Evolutionary conservation across 225 moss, liverwort and hornwort species (phyloP), one percentile per base, ranked within the genome.

Genomic region (Straminergon stramineum): DNA sequence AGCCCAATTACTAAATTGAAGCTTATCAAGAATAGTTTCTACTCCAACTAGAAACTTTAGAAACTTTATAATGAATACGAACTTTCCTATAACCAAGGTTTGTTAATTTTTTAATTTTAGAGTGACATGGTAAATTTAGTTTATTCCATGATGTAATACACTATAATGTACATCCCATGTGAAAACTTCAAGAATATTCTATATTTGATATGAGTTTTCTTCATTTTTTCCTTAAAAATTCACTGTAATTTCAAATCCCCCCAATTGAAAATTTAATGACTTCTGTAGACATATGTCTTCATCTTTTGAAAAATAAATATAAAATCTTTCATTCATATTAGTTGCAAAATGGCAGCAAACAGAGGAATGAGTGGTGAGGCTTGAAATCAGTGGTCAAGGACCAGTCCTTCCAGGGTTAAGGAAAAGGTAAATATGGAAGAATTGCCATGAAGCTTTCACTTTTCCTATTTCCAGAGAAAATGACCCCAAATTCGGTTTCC

Each of bases 191-290:
- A 41, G 1, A 7, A 4, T 13, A 7, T 68, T 37, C 21, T 6
- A 7, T 21, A 70, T 14, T 71, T 8, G 0, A 69, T 5, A 26
- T 5, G 1, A 4, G 15, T 27, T 15, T 8, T 41, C 26, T 41
- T 41, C 15, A 70, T 39, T 39, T 32, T 16, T 41, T 26, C 13
- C 26, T 41, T 0, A 43, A 4, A 41, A 71, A 24, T 3, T 71
- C 3, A 15, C 0, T 4, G 4, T 8, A 8, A 71, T 7, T 26
- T 41, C 3, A 24, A 13, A 14, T 5, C 0, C 3, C 8, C 8
- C 24, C 23, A 11, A 22, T 68, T n/a, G 11, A n/a, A 39, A 39
- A 15, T 41, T 26, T 73, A 5, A 5, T 27, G 9, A 43, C 27
- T 74, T 28, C 2, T 28, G 17, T 9, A 17, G 5, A 17, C 17